Percentiles rank a stretch among this genome's conserved stretches.
These are phyloP conservation scores for Geotrichum macrosporum DNA, from an alignment of 1,139 yeast genomes.

Conservation along the genomic window DNA sequence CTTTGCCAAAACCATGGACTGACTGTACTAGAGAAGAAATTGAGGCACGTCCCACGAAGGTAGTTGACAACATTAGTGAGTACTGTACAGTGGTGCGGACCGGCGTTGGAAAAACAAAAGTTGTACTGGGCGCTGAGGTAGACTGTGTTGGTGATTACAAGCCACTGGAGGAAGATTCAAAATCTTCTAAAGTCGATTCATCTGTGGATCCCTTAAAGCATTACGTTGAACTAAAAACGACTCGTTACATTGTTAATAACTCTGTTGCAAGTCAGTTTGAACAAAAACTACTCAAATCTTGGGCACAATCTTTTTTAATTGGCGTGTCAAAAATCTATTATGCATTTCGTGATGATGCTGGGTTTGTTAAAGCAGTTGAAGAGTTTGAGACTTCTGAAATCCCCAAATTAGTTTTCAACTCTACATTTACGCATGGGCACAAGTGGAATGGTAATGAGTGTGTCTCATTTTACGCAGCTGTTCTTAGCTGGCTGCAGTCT, in stretches of 20 bases:
- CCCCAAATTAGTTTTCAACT: slow-evolving; percentile 51
- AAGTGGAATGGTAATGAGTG: slow-evolving; percentile 68
- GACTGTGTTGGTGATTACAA: slow-evolving; percentile 83
- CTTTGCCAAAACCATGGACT: slow-evolving; percentile 74
- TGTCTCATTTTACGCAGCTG: slow-evolving; percentile 79
- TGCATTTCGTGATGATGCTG: slow-evolving; percentile 78
- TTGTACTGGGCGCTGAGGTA: slow-evolving; percentile 82
- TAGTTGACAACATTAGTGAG: slow-evolving; percentile 69
- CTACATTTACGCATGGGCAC: slow-evolving; percentile 34
- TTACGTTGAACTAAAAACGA: slow-evolving; percentile 82
- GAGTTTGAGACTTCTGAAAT: slow-evolving; percentile 72
- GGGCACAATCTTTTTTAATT: slow-evolving; percentile 91
- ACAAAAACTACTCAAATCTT: slow-evolving; percentile 63
- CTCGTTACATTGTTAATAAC: slow-evolving; percentile 50
- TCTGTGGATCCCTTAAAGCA: slow-evolving; percentile 43
- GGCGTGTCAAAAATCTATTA: slow-evolving; percentile 76
- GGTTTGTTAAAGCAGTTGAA: slow-evolving; percentile 63
- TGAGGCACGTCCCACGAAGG: slow-evolving; percentile 53
- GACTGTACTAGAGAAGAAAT: slow-evolving; percentile 59
- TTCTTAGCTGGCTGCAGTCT: slow-evolving; percentile 67
- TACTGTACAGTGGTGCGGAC: slow-evolving; percentile 74
- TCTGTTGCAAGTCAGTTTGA: slow-evolving; percentile 61
- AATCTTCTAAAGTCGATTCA: slow-evolving; percentile 5
- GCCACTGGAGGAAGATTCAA: slow-evolving; percentile 43
- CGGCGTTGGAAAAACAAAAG: slow-evolving; percentile 68